These are phyloP conservation scores for Beverwykella pulmonaria DNA, from an alignment of 495 filamentous ascomycete species.

Conservation along the genomic window DNA sequence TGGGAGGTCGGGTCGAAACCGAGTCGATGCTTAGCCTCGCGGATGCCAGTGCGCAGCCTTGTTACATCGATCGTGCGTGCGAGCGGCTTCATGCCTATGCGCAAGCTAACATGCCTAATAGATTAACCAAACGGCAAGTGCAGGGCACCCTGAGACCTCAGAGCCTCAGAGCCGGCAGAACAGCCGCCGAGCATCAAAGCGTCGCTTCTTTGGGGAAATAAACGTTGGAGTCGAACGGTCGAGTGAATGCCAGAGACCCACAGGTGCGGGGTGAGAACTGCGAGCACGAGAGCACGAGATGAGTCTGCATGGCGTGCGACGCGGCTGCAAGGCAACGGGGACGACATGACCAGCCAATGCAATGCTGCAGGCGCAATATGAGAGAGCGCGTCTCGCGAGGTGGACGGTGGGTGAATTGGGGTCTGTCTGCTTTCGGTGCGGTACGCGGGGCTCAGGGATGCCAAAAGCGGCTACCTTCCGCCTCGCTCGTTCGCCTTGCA, in stretches of 20 bases:
- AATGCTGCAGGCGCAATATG: conserved; percentile 20
- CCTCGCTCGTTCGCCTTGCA: background rate
- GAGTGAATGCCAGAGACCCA: background rate
- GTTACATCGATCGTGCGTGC: conserved; percentile 19
- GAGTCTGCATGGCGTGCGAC: background rate
- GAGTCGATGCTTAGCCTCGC: conserved; percentile 31
- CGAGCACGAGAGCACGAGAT: background rate
- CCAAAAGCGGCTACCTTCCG: background rate
- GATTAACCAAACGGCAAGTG: background rate
- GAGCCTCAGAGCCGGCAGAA: conserved; percentile 4
- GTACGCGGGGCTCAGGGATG: background rate
- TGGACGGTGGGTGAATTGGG: background rate
- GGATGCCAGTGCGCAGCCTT: conserved; percentile 23
- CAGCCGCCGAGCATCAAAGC: background rate
- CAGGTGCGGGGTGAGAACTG: background rate
- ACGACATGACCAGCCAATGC: background rate
- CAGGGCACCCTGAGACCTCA: conserved; percentile 6
- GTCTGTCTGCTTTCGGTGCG: background rate
- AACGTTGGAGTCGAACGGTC: conserved; percentile 1
- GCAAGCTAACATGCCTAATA: conserved; percentile 10
- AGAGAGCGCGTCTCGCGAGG: background rate
- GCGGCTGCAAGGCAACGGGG: conserved; percentile 6
- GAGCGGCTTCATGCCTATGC: conserved; percentile 18
- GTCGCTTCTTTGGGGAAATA: background rate
- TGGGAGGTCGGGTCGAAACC: conserved; percentile 17